Evolutionary conservation across 2,329 filamentous ascomycete genomes (phyloP).

Genomic region (Penicillium sp.): DNA sequence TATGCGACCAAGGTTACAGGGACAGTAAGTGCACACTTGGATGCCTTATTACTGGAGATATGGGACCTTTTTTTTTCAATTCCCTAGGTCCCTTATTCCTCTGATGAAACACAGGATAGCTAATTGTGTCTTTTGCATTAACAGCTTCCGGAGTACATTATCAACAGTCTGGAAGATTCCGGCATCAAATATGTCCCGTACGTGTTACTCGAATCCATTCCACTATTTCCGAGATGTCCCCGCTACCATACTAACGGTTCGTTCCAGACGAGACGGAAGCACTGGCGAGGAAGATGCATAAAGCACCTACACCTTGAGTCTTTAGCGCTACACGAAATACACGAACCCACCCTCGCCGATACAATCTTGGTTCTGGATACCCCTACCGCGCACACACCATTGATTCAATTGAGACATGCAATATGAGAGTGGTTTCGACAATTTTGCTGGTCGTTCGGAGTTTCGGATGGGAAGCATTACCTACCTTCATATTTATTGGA

Average conservation of each 20-base stretch:
- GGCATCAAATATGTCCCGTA: constrained; percentile 61
- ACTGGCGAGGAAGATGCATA: constrained; percentile 44
- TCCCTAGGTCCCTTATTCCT: background rate
- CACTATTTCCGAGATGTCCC: background rate
- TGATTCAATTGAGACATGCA: background rate
- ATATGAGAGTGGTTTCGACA: constrained; percentile 2
- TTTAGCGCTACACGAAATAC: constrained; percentile 4
- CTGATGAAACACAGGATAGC: background rate
- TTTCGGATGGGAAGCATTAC: constrained; percentile 22
- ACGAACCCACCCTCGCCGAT: constrained; percentile 3
- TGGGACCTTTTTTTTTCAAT: background rate
- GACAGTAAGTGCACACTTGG: constrained; percentile 48
- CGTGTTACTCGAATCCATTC: constrained; percentile 20
- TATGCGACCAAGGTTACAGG: constrained; percentile 96
- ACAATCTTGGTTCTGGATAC: constrained; percentile 8
- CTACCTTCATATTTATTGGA: constrained; percentile 11
- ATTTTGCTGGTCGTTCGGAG: constrained; percentile 15
- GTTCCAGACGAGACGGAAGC: constrained; percentile 44
- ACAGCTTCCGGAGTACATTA: constrained; percentile 56
- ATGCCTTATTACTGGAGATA: background rate
- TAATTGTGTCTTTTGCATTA: background rate
- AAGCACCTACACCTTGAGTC: constrained; percentile 8
- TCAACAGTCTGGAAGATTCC: constrained; percentile 55
- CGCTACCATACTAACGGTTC: constrained; percentile 5
- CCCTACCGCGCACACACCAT: constrained; percentile 4